Evolutionary conservation across 345 rosid species (phyloP).

Genomic region (Odontarrhena argentea): DNA sequence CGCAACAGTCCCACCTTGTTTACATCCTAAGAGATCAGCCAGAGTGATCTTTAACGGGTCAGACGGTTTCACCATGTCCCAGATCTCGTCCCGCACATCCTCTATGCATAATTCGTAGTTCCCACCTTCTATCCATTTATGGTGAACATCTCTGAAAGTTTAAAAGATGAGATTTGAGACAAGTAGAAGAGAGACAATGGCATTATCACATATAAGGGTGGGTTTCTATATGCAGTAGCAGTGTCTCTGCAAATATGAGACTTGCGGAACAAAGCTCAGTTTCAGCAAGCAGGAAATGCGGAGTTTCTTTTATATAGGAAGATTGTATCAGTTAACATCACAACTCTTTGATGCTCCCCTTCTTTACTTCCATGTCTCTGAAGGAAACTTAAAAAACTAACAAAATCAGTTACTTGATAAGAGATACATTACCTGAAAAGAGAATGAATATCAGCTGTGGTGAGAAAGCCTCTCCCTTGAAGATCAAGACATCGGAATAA

Average conservation of each 20-base stretch:
- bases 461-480: slow-evolving; percentile 84
- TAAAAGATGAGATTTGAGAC: slow-evolving; percentile 5
- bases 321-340: slow-evolving; percentile 93
- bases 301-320: slow-evolving; percentile 70
- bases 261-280: slow-evolving; percentile 63
- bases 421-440: slow-evolving; percentile 78
- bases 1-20: slow-evolving; percentile 97
- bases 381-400: slow-evolving; percentile 1
- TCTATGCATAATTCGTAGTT: slow-evolving; percentile 96
- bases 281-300: slow-evolving; percentile 83
- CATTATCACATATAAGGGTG: slow-evolving; percentile 13
- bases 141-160: slow-evolving; percentile 85
- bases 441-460: slow-evolving; percentile 95
- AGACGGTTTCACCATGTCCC: slow-evolving; percentile 99
- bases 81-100: slow-evolving; percentile 95
- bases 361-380: slow-evolving; percentile 77
- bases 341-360: slow-evolving; percentile 77
- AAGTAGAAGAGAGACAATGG: slow-evolving; percentile 2
- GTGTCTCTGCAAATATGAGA: slow-evolving; percentile 70
- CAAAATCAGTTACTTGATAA: neutral
- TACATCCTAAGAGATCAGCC: slow-evolving; percentile 79
- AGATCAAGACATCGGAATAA: slow-evolving; percentile 94
- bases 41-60: slow-evolving; percentile 75
- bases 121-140: slow-evolving; percentile 99
- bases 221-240: slow-evolving; percentile 5